Evolutionary conservation across 192 early-diverging fungal species (phyloP), one percentile per base, ranked within the genome.

Genomic region (Coemansia sp.): DNA sequence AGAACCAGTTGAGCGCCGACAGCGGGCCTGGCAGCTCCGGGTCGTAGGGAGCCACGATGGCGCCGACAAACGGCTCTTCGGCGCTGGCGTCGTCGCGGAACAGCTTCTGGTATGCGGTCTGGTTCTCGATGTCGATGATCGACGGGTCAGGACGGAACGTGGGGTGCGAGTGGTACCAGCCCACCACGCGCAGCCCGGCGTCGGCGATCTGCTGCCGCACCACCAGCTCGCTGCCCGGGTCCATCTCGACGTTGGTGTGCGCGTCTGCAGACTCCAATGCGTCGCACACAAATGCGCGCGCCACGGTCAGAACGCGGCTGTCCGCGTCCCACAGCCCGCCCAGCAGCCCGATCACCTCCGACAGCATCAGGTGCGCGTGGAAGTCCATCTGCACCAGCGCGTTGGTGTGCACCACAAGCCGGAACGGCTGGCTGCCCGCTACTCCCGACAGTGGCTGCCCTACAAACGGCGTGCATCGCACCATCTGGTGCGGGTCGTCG

Each of bases 101-200:
- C 10, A 93, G 83, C 33, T 71, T 75, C 73, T 96, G 95, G 54
- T 96, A 94, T 14, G 88, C 90, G 5, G 85, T 85, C 74, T 96
- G 95, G 68, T 94, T 96, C 62, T 92, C 87, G 66, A 96, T 85
- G 71, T 96, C 95, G 29, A 95, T 88, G n/a, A 90, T 75, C 33
- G 90, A 92, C 30, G 95, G 95, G 51, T 94, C 90, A 5, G 95
- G 93, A 4, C 84, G 75, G 82, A 95, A 95, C 1, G 90, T 90
- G 6, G 95, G 95, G 71, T 96, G 95, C 22, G 90, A 92, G 76
- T 96, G 95, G 76, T 96, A 96, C 95, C 95, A 96, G 45, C 95
- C 95, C 4, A 96, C 91, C 8, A 96, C 90, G 31, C 80, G 71
- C 85, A 96, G 80, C 8, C 90, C 86, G 6, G 80, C 71, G 18